Conservation (phyloP, 176 grass and related monocot species). For the Musa itinerans region DNA sequence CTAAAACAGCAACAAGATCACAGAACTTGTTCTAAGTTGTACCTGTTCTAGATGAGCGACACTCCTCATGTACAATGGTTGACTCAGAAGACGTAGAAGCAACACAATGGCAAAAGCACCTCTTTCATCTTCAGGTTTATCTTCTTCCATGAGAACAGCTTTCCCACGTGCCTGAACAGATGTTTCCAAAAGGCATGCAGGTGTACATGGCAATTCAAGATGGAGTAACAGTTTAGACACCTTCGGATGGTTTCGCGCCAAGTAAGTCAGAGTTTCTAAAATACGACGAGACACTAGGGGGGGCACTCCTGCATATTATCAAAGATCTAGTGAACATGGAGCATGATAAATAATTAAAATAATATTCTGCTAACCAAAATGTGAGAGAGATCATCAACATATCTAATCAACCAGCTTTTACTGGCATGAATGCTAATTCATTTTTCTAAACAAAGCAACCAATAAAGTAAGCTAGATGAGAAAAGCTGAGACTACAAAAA, state of each 20-base stretch:
- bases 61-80: conserved; percentile 94
- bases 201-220: conserved; percentile 50
- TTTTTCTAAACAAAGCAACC: not conserved
- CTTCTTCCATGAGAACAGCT: conserved; percentile 56
- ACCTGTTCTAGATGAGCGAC: conserved; percentile 99
- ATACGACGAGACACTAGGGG: conserved; percentile 89
- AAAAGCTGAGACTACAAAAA: not conserved
- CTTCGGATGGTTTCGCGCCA: conserved; percentile 87
- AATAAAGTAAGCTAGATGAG: not conserved
- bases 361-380: not conserved
- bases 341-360: not conserved
- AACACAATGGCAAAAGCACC: conserved; percentile 65
- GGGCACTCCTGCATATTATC: conserved; percentile 53
- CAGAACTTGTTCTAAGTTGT: not conserved
- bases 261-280: conserved; percentile 83
- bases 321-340: not conserved
- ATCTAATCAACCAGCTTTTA: not conserved
- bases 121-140: conserved; percentile 35
- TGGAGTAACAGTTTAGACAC: conserved; percentile 83
- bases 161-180: conserved; percentile 64
- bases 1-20: not conserved
- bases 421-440: not conserved
- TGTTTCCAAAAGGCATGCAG: conserved; percentile 24
- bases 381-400: not conserved
- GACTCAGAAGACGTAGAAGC: conserved; percentile 73